Evolutionary conservation across 192 early-diverging fungal genomes (phyloP).

Genomic region (Glomus cerebriforme): DNA sequence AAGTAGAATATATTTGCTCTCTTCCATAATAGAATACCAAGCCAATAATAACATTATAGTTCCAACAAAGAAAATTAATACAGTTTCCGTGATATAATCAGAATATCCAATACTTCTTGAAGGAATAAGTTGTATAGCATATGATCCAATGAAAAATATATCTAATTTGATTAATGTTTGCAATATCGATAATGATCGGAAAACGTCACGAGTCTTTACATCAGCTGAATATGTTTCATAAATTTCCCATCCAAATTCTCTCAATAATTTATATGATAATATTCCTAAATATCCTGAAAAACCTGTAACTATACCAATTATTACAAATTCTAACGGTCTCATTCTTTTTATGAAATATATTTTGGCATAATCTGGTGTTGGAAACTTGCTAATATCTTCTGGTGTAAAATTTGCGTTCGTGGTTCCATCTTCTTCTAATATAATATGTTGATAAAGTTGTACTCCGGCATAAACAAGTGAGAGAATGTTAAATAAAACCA

Average conservation of each 20-base stretch:
- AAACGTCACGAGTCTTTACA: conserved; percentile 37
- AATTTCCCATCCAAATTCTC: conserved; percentile 50
- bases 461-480: conserved; percentile 70
- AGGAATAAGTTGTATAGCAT: conserved; percentile 50
- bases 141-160: conserved; percentile 47
- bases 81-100: conserved; percentile 33
- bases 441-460: conserved; percentile 51
- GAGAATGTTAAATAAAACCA: conserved; percentile 66
- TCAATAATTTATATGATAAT: conserved; percentile 38
- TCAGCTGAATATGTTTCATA: conserved; percentile 50
- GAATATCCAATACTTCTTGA: conserved; percentile 39
- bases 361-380: background rate
- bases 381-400: background rate
- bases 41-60: conserved; percentile 35
- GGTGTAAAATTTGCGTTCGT: background rate
- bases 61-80: conserved; percentile 44
- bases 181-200: conserved; percentile 37
- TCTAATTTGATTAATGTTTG: conserved; percentile 51
- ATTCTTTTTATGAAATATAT: conserved; percentile 35
- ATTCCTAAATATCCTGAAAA: conserved; percentile 38
- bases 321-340: conserved; percentile 48
- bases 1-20: conserved; percentile 41
- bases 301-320: conserved; percentile 43
- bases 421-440: conserved; percentile 25
- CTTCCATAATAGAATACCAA: conserved; percentile 32